Base-by-base conservation (phyloP, 306 rosid species). In the Quillaja saponaria region DNA sequence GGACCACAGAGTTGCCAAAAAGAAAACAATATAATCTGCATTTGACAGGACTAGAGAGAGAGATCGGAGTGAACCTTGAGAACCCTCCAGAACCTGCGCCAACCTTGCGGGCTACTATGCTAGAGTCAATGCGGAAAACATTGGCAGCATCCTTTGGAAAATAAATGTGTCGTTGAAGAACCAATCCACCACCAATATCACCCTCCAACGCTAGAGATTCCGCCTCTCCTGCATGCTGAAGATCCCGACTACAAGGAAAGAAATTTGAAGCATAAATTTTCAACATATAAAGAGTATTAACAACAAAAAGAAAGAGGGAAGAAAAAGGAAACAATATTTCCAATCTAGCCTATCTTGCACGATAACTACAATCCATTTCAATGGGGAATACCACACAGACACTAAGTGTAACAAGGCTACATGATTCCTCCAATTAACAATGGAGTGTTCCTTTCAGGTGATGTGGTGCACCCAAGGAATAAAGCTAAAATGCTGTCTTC, bases 81-180 rank as follows among this genome's bases (percentile, higher is more conserved):
- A 84, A 91, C 44, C 97, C 96, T 71, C 95, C 96, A 38, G 97
- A 87, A 71, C 97, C 97, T 82, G 97, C 91, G 60, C 97, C 97
- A 33, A 91, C 90, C 6, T 68, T 84, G 64, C 39, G 74, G 35
- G 97, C 95, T 15, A 88, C 49, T 72, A 91, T 85, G 80, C 84
- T 80, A 51, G 96, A 91, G 75, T 85, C 78, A 48, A 91, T 82
- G 50, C 62, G 75, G 67, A 87, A 67, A 69, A 66, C 66, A 54
- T 79, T 57, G 11, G 79, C 45, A 16, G 72, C 66, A 20, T 82
- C 71, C 64, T 80, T 87, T 47, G 90, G 85, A 72, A 87, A 62
- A 70, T 33, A 38, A 56, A 91, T 80, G 10, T 82, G 56, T 38
- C 97, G 85, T 68, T 58, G 79, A 65, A 91, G 80, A 78, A 68